Base-by-base conservation (phyloP, 2,329 filamentous ascomycete genomes). In the Orbilia blumenaviensis region DNA sequence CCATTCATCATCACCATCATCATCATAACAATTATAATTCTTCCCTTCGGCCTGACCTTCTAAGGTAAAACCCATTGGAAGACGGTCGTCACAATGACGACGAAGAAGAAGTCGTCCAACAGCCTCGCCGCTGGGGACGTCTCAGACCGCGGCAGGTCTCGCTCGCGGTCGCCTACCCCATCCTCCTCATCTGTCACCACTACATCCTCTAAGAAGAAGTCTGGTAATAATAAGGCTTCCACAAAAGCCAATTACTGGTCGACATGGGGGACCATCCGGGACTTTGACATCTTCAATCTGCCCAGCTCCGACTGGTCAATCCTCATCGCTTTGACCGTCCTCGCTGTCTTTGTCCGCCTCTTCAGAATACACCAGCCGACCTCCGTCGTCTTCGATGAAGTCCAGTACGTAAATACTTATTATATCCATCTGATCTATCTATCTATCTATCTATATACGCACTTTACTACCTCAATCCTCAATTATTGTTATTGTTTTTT, bases 331-430 rank as follows among this genome's bases (percentile, higher is more conserved):
- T 84, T 98, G 79, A 96, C 93, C 61, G 79, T 93, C 16, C 80
- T 97, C 78, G 92, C 92, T 60, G 87, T 91, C 66, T 85, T 90
- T 79, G 92, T 99, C 79, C 92, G 95, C 78, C 85, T 98, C 78
- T 99, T 96, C 86, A 90, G 93, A 82, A 97, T 99, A 85, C 97
- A 96, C 83, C 93, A 97, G 83, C 95, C 95, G 68, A 91, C 89
- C 81, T 97, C 94, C 81, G 95, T 99, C 77, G 95, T 99, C 79
- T 99, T 99, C 83, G 95, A 99, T 84, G 95, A 99, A 86, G 95
- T 99, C 83, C 95, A 99, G 93, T 97, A 89, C 83, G 93, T 89
- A 54, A n/a, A 72, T 50, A 25, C 56, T 64, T 58, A 21, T n/a
- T 32, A 18, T 42, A 16, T 56, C 9, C n/a, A n/a, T n/a, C n/a